Percentiles rank a stretch among this genome's conserved stretches.
Evolutionary conservation across 2,329 filamentous ascomycete species (phyloP).

Genomic region (Sclerotinia glacialis): DNA sequence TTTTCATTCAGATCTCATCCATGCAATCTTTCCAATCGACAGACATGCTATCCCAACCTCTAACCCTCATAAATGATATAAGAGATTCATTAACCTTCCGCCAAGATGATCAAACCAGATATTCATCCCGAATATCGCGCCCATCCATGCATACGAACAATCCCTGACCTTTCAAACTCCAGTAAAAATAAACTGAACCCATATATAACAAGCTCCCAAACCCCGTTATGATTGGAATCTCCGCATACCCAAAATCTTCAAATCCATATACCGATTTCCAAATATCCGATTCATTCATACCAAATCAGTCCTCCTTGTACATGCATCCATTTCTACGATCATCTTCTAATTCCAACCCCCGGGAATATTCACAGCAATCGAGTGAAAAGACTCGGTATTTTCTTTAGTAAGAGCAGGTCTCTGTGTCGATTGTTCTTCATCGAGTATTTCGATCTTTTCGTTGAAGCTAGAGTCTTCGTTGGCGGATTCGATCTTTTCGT

Average conservation of each 20-base stretch:
- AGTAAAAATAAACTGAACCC: not conserved
- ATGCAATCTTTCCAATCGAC: not conserved
- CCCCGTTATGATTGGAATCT: not conserved
- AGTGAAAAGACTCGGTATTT: conserved; percentile 1
- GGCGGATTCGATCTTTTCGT: conserved; percentile 3
- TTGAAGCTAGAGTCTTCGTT: not conserved
- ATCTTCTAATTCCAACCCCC: conserved; percentile 10
- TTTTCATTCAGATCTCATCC: not conserved
- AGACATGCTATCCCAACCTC: not conserved
- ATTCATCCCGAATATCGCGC: not conserved
- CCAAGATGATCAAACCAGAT: not conserved
- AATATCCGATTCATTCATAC: not conserved
- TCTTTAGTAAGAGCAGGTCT: not conserved
- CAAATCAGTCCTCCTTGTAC: not conserved
- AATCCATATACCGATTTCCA: not conserved
- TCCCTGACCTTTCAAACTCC: not conserved
- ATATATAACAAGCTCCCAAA: not conserved
- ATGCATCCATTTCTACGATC: not conserved
- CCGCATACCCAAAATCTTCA: not conserved
- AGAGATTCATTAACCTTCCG: conserved; percentile 16
- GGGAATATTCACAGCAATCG: not conserved
- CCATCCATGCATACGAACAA: not conserved
- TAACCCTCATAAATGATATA: conserved; percentile 8
- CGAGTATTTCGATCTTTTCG: not conserved
- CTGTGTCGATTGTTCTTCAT: not conserved